phyloP scores from a whole-genome alignment of 2,329 filamentous ascomycete species.

The Cladorrhinum sp. region DNA sequence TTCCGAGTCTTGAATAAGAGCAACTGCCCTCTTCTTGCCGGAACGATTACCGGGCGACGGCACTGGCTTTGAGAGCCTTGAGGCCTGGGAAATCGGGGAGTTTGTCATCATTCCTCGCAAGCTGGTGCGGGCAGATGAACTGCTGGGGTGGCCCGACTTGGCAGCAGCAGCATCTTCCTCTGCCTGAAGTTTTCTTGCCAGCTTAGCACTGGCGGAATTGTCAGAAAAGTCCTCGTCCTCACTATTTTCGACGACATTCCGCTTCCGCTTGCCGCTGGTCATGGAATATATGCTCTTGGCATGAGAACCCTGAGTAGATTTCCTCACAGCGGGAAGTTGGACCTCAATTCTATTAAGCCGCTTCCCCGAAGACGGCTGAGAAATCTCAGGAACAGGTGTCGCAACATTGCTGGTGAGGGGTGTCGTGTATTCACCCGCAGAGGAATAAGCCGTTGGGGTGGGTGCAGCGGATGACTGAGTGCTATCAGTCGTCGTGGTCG shows the following conservation, averaged over 20 bases:
- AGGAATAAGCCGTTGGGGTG: slow-evolving; percentile 33
- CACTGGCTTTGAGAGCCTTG: not conserved
- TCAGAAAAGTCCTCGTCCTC: slow-evolving; percentile 41
- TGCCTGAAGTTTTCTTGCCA: slow-evolving; percentile 57
- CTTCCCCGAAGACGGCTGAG: slow-evolving; percentile 20
- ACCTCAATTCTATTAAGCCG: slow-evolving; percentile 36
- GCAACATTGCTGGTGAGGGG: slow-evolving; percentile 43
- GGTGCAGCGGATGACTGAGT: slow-evolving; percentile 37
- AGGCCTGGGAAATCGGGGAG: not conserved
- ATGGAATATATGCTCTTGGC: slow-evolving; percentile 50
- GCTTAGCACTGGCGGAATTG: slow-evolving; percentile 43
- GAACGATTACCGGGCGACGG: not conserved
- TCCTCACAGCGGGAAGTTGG: slow-evolving; percentile 29
- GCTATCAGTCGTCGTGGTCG: slow-evolving; percentile 22
- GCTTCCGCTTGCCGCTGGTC: slow-evolving; percentile 41
- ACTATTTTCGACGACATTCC: slow-evolving; percentile 41
- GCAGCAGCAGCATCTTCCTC: slow-evolving; percentile 35
- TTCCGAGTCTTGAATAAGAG: slow-evolving; percentile 16
- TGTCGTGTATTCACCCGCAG: slow-evolving; percentile 41
- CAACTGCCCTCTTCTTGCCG: slow-evolving; percentile 6
- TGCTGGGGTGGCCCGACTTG: not conserved
- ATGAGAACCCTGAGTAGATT: slow-evolving; percentile 43
- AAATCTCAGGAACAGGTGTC: slow-evolving; percentile 35
- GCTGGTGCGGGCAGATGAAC: slow-evolving; percentile 10
- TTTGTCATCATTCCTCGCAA: slow-evolving; percentile 8